These are phyloP conservation scores for Coemansia sp. DNA, from an alignment of 192 early-diverging fungal species.

Conservation along the genomic window DNA sequence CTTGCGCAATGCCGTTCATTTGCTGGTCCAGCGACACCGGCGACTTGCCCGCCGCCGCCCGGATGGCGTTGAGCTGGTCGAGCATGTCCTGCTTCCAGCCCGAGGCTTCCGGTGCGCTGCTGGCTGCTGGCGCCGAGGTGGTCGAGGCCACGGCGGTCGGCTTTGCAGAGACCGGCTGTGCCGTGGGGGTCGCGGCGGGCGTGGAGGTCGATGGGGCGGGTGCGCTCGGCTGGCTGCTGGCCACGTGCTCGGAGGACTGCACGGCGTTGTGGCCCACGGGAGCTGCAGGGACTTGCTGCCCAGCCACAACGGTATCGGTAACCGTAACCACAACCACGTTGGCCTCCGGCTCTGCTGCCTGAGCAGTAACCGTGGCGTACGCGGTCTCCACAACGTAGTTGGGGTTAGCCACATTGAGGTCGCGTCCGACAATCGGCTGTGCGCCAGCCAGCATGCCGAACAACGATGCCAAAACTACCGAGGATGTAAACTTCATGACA, in stretches of 20 bases:
- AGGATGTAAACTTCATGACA: constrained; percentile 36
- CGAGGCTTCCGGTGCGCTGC: not conserved
- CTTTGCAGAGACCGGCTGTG: not conserved
- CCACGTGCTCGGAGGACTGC: not conserved
- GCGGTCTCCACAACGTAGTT: constrained; percentile 2
- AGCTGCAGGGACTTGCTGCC: not conserved
- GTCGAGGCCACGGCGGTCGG: not conserved
- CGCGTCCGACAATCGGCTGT: constrained; percentile 20
- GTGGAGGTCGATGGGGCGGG: not conserved
- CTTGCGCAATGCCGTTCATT: constrained; percentile 28
- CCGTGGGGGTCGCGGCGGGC: not conserved
- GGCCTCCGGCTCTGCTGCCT: not conserved
- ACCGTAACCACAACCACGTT: constrained; percentile 22
- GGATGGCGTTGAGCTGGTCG: constrained; percentile 33
- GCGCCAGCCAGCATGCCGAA: constrained; percentile 31
- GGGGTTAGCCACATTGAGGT: constrained; percentile 15
- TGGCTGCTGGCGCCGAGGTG: constrained; percentile 2
- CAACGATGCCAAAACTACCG: constrained; percentile 26
- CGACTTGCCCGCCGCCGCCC: constrained; percentile 20
- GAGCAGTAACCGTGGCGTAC: constrained; percentile 1
- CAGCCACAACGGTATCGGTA: constrained; percentile 10
- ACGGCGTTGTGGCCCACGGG: constrained; percentile 1
- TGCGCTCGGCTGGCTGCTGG: too few species aligned
- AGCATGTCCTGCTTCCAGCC: constrained; percentile 42
- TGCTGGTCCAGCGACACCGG: constrained; percentile 11